phyloP scores from a whole-genome alignment of 768 basidiomycete genomes.

The Mycena indigotica region DNA sequence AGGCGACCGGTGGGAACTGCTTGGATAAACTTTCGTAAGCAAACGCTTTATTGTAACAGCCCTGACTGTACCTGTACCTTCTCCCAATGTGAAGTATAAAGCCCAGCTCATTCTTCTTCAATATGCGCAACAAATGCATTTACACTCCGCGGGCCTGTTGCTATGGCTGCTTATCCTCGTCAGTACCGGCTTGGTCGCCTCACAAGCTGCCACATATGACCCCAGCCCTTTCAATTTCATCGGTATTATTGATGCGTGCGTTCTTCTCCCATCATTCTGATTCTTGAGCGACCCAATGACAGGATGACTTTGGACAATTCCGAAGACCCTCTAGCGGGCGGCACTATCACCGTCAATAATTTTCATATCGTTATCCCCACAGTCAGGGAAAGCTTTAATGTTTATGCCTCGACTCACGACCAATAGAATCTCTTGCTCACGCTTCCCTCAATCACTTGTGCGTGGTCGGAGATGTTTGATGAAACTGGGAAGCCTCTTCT shows the following conservation, averaged over 20 bases:
- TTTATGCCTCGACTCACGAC: background rate
- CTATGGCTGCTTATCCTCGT: background rate
- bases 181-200: background rate
- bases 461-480: conserved; percentile 14
- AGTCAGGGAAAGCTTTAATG: background rate
- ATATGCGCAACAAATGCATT: too few species aligned
- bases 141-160: too few species aligned
- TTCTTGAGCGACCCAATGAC: background rate
- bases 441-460: conserved; percentile 7
- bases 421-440: conserved; percentile 9
- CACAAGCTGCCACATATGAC: background rate
- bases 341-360: conserved; percentile 10
- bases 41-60: too few species aligned
- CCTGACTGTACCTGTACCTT: too few species aligned
- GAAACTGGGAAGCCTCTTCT: background rate
- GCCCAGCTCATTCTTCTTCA: too few species aligned
- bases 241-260: background rate
- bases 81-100: too few species aligned
- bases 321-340: background rate
- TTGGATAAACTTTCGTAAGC: too few species aligned
- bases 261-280: background rate
- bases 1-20: background rate
- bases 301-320: background rate
- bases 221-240: conserved; percentile 3
- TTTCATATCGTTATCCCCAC: conserved; percentile 5